These are phyloP conservation scores for Trichoderma hamatum DNA, from an alignment of 2,329 filamentous ascomycete species.

Conservation along the genomic window DNA sequence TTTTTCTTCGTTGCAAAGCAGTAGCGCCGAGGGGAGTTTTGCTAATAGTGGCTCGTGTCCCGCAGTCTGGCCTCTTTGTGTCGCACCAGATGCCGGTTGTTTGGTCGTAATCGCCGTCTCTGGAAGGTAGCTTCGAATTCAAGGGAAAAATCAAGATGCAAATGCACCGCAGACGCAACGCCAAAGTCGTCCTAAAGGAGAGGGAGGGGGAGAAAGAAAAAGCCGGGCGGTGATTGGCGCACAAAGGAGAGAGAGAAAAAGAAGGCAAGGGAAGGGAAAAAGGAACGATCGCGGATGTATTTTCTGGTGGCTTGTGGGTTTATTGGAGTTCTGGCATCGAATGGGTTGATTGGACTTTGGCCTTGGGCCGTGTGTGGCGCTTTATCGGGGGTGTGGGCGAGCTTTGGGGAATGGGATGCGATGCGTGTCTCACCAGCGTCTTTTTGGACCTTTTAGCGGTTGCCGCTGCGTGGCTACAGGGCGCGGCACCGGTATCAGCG, in stretches of 20 bases:
- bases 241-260: not conserved
- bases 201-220: not conserved
- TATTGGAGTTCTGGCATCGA: slow-evolving; percentile 1
- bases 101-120: not conserved
- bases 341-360: not conserved
- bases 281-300: slow-evolving; percentile 20
- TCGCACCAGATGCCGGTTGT: slow-evolving; percentile 12
- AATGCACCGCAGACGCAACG: slow-evolving; percentile 22
- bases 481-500: slow-evolving; percentile 18
- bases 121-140: not conserved
- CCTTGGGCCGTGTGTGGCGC: slow-evolving; percentile 6
- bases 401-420: slow-evolving; percentile 3
- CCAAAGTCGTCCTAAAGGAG: slow-evolving; percentile 3
- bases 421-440: slow-evolving; percentile 23
- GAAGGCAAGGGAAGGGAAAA: not conserved
- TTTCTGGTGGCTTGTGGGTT: slow-evolving; percentile 21
- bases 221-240: not conserved
- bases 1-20: not conserved
- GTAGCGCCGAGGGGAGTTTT: not conserved
- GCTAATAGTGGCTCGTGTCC: not conserved
- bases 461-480: slow-evolving; percentile 13
- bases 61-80: not conserved
- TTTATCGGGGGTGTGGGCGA: slow-evolving; percentile 10
- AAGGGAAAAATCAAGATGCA: slow-evolving; percentile 15
- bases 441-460: not conserved